Conservation (phyloP, 257 asterid genomes). For the Forsythia viridissima region DNA sequence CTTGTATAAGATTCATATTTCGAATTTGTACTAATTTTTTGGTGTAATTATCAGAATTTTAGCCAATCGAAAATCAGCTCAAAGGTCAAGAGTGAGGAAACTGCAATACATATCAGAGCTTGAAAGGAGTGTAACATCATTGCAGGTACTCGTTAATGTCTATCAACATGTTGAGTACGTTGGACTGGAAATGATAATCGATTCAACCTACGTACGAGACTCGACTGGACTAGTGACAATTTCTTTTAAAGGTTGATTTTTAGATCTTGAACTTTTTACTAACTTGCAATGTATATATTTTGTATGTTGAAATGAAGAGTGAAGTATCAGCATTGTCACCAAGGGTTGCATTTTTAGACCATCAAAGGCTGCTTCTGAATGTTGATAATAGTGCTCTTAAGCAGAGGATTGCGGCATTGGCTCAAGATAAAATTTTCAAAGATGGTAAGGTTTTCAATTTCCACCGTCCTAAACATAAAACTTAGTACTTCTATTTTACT, state of each 20-base stretch:
- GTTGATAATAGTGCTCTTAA: constrained; percentile 86
- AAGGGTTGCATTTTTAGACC: constrained; percentile 83
- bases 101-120: constrained; percentile 89
- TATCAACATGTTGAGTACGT: too few species aligned
- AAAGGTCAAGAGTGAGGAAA: constrained; percentile 90
- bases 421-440: constrained; percentile 88
- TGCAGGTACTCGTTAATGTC: constrained; percentile 47
- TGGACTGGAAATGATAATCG: too few species aligned
- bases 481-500: too few species aligned
- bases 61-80: constrained; percentile 98
- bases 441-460: constrained; percentile 54
- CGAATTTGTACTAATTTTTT: neutral
- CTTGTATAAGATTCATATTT: too few species aligned
- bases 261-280: too few species aligned
- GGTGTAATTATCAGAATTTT: constrained; percentile 51
- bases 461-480: too few species aligned
- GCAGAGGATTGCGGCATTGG: constrained; percentile 93
- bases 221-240: too few species aligned
- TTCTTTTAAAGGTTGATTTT: too few species aligned
- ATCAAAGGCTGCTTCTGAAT: constrained; percentile 73
- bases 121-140: constrained; percentile 81
- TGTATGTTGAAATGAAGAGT: constrained; percentile 36
- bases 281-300: too few species aligned
- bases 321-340: constrained; percentile 95
- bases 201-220: too few species aligned